Evolutionary conservation across 768 basidiomycete genomes (phyloP), one percentile per base, ranked within the genome.

Genomic region (Leccinum sublutescens): DNA sequence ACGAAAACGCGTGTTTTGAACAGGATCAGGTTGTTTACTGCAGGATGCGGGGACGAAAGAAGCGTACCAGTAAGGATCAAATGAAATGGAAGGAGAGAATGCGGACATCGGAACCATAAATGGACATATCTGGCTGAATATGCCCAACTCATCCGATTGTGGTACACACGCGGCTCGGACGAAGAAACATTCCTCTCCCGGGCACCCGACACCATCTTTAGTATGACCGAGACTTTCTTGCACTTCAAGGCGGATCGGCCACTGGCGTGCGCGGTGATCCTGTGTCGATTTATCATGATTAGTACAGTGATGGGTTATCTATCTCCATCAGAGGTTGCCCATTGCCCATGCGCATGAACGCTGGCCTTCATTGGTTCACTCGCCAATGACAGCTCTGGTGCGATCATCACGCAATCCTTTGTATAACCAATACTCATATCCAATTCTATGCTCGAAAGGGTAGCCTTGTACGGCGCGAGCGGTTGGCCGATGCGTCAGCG

Each of bases 331-430:
- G 21, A 54, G 6, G 14, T 49, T 25, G 19, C 38, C 47, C 57
- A 14, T 49, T 38, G 48, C 64, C 59, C 59, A 51, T 12, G 50
- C 15, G 34, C 34, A n/a, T 45, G 17, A 52, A 34, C 31, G 19
- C 15, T 34, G 27, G 31, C 31, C 9, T 19, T 21, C 12, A 9
- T 19, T 47, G 12, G 29, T 17, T 23, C n/a, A 19, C n/a, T 15
- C 14, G n/a, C 11, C 36, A 14, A 2, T 15, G 27, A 17, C 38
- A 31, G 50, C 33, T 23, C 49, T 27, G 48, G 19, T 43, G 33
- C 55, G 64, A 66, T 58, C 50, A 57, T 50, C 53, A 57, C 55
- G 64, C 64, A 48, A 5, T n/a, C 11, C 33, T 6, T 10, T 27
- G 10, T 21, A 65, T 50, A 50, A 56, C 54, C 34, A 53, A 64